Evolutionary conservation across 306 rosid species (phyloP), one percentile per base, ranked within the genome.

Genomic region (Quillaja saponaria): DNA sequence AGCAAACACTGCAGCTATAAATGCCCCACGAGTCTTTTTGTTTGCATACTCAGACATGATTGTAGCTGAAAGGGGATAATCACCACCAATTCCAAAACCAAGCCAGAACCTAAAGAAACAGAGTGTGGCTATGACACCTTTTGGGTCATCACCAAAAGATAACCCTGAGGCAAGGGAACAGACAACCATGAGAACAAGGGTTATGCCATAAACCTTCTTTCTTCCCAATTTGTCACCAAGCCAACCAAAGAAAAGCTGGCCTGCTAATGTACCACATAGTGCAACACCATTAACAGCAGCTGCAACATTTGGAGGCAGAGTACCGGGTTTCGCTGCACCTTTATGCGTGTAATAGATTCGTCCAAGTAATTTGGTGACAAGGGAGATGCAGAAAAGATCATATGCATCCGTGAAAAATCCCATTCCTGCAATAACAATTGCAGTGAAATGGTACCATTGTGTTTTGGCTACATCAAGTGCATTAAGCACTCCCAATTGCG

Each of bases 231-330:
- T 91, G 81, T 91, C 97, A 3, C 97, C 95, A 0, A 91, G 91
- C 97, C 97, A 91, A 5, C 97, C 97, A n/a, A 91, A 91, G 71
- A 91, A 91, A 49, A 91, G 87, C 47, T 91, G 97, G 16, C 97
- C 96, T 0, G 84, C 61, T 12, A 91, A 56, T 11, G 97, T 91
- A 1, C 97, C 97, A 5, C 74, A 64, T 0, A 91, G 81, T 1
- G 97, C 96, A 6, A 91, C 97, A 15, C 91, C 97, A 3, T 77
- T 85, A 6, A 88, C 97, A 0, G 95, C 82, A 3, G 94, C 82
- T 31, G 87, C 71, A 7, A 88, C 89, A 13, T 63, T 68, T 0
- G 96, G 87, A 10, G 97, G 97, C 13, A 91, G 76, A 5, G 76
- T 69, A 0, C 97, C 96, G 0, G 97, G 97, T 61, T 76, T 80